A percentile compares a stretch with the other conserved stretches of the same genome.
Conservation (phyloP, 2,329 filamentous ascomycete species). For the Phaeoacremonium minimum region DNA sequence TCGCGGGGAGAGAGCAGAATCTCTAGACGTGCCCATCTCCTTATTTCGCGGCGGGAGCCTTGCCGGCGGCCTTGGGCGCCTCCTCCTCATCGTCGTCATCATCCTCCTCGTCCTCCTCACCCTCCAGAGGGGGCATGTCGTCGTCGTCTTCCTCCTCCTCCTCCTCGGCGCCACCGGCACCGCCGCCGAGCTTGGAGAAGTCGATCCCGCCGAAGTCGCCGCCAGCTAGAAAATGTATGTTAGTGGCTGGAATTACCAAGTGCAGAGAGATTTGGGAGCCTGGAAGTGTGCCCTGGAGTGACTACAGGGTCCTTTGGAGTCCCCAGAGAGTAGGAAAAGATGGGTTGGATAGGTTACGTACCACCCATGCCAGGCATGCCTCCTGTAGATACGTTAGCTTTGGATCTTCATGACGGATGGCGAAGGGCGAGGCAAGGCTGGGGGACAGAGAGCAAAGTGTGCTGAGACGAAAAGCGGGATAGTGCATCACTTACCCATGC, state of each 20-base stretch:
- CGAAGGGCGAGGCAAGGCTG: too few relatives aligned
- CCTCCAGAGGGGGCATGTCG: slow-evolving; percentile 81
- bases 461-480: slow-evolving; percentile 1
- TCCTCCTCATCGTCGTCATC: slow-evolving; percentile 27
- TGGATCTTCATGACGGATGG: slow-evolving; percentile 12
- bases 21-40: too few relatives aligned
- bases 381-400: slow-evolving; percentile 26
- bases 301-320: too few relatives aligned
- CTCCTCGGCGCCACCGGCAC: slow-evolving; percentile 41
- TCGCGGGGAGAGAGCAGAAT: too few relatives aligned
- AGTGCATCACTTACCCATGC: slow-evolving; percentile 50
- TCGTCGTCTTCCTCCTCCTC: slow-evolving; percentile 61
- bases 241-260: too few relatives aligned
- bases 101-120: slow-evolving; percentile 44
- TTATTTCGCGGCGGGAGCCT: too few relatives aligned
- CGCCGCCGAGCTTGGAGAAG: slow-evolving; percentile 83
- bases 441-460: slow-evolving; percentile 1
- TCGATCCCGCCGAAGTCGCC: slow-evolving; percentile 84
- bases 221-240: slow-evolving; percentile 25
- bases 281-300: too few relatives aligned
- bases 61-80: slow-evolving; percentile 31
- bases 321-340: too few relatives aligned
- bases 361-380: slow-evolving; percentile 53
- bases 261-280: too few relatives aligned
- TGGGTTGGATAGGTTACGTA: slow-evolving; percentile 22